A percentile compares a stretch with the other conserved stretches of the same genome.
phyloP scores from a whole-genome alignment of 129 eudicot genomes.

The Lactuca saligna region DNA sequence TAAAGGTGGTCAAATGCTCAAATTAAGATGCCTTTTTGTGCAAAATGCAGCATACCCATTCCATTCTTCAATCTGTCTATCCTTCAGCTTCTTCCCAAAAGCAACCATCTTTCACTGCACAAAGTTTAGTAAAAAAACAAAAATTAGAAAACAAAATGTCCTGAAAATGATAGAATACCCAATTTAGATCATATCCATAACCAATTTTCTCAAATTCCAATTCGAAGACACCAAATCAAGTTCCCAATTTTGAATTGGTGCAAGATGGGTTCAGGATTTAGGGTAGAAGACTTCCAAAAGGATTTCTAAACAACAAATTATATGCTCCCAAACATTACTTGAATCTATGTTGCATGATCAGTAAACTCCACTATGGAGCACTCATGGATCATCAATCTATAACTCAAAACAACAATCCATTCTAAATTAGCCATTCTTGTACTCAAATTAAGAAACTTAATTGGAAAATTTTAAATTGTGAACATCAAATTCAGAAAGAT shows the following conservation, averaged over 20 bases:
- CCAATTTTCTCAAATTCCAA: background rate
- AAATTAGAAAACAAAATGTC: slow-evolving; percentile 6
- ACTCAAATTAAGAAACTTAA: background rate
- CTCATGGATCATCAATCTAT: slow-evolving; percentile 19
- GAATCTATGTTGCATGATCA: slow-evolving; percentile 4
- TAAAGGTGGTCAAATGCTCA: background rate
- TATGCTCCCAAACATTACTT: slow-evolving; percentile 5
- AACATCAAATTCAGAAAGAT: too few relatives aligned
- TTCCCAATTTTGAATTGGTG: background rate
- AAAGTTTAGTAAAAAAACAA: background rate
- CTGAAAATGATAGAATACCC: slow-evolving; percentile 3
- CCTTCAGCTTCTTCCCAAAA: slow-evolving; percentile 94
- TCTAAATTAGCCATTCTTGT: slow-evolving; percentile 9
- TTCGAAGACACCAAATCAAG: slow-evolving; percentile 10
- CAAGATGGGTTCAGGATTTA: background rate
- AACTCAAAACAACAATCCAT: background rate
- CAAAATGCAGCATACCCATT: slow-evolving; percentile 51
- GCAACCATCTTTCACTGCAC: slow-evolving; percentile 83
- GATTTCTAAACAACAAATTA: background rate
- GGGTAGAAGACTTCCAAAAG: background rate
- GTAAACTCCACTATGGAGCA: background rate
- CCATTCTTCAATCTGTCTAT: slow-evolving; percentile 95
- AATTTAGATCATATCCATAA: background rate
- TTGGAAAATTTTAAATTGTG: background rate
- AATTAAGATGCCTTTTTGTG: background rate